Evolutionary conservation across 2,329 filamentous ascomycete species (phyloP), one percentile per base, ranked within the genome.

Genomic region (Pyrenophora tritici-repentis): DNA sequence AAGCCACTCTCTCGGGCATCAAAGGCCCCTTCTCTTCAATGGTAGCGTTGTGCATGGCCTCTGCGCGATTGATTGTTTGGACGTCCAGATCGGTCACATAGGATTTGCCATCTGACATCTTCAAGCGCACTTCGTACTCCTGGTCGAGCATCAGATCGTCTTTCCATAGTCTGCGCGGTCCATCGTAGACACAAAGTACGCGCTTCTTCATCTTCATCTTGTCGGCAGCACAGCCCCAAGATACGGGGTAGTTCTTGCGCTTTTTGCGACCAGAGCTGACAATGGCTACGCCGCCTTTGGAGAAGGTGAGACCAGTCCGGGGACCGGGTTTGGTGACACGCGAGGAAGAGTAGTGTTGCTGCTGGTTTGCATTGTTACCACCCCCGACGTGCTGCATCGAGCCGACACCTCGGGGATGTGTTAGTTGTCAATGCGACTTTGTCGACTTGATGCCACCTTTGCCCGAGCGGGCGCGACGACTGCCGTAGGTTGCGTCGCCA

Each of bases 131-230:
- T 76, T 99, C 94, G 67, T 94, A 92, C 65, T 96, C 91, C 13
- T 89, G 91, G 63, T 92, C 91, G 42, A 99, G 86, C 91, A 97
- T 96, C 91, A 97, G 94, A 76, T 99, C 94, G 71, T 99, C 94
- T 79, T 97, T 97, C 83, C 90, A 94, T 42, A 99, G 82, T 35
- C 93, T 86, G 45, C 92, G 86, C 13, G 83, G 83, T 0, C 94
- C 94, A 68, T 97, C 91, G 67, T 95, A 99, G 16, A 96, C 90
- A 58, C 91, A 91, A 66, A 97, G 81, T 47, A 97, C 91, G 22
- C 94, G 89, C 84, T 97, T 97, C 85, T 95, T 97, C 85, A 96
- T 95, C 70, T 89, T 95, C 90, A 97, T 96, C 79, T 94, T 91
- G 66, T 90, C 89, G 67, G 89, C 87, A 56, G 92, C 85, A 66